Base-by-base conservation (phyloP, 139 green algal genomes). In the Diplosphaera chodatii region DNA sequence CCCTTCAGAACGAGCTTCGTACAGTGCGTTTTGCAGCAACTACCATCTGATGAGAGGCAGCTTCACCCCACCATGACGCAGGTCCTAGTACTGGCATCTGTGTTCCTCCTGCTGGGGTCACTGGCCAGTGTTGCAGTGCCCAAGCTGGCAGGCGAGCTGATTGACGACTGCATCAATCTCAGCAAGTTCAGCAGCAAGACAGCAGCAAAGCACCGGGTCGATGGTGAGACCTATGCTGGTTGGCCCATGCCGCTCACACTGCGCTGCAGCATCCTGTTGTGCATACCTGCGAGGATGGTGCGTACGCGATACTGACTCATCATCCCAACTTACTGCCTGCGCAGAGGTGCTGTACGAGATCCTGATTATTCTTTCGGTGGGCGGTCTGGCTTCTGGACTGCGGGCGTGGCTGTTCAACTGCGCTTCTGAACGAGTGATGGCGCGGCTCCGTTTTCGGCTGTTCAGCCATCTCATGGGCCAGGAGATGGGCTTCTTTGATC, bases 401-500 rank as follows among this genome's bases (percentile, higher is more conserved):
- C 29, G 79, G 33, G 67, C 63, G 6, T 84, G 75, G 70, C 69
- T 87, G 32, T 87, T 87, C 74, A 78, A 81, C 64, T 65, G 64
- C 21, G 79, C 78, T n/a, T 77, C 82, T n/a, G 82, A 87, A 68
- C 67, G 78, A 0, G 78, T 87, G 25, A 84, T 84, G 82, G 83
- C 67, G 55, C 72, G 69, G 23, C 69, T 87, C 31, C 70, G 82
- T 0, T 55, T 67, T 21, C 55, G 56, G 5, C 73, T 87, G 27
- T 87, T 85, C 66, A 48, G 25, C 1, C 63, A 66, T 20, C 66
- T 82, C 20, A 67, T 78, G 32, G 55, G 33, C 23, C 75, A 80
- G 63, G 76, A 85, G 32, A 71, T 82, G 4, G 79, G 73, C 6
- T 85, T 85, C 33, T 85, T 78, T 74, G 82, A 87, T 32, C 40